Evolutionary conservation across 768 basidiomycete species (phyloP).

Genomic region (Amanita jacksonii): DNA sequence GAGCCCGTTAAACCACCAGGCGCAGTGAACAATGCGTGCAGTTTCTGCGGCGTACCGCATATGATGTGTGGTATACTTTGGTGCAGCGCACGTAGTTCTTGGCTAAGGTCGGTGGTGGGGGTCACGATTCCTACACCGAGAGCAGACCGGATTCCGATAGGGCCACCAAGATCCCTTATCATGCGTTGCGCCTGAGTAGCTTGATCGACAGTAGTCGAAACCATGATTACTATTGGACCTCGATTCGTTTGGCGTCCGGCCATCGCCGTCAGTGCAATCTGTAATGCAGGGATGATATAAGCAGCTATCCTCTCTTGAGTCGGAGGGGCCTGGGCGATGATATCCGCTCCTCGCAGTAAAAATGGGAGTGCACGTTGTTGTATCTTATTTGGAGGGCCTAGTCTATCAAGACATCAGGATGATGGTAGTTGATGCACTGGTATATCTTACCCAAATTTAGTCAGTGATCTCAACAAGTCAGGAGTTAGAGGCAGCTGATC

Average conservation of each 20-base stretch:
- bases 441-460: constrained; percentile 80
- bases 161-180: constrained; percentile 89
- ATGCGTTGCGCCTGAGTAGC: constrained; percentile 95
- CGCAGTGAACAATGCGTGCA: constrained; percentile 83
- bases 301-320: constrained; percentile 98
- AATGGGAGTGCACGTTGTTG: constrained; percentile 96
- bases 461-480: constrained; percentile 80
- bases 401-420: constrained; percentile 32
- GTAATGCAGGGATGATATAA: constrained; percentile 88
- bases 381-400: constrained; percentile 98
- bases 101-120: constrained; percentile 48
- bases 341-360: constrained; percentile 87
- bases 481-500: constrained; percentile 82
- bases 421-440: background rate
- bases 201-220: constrained; percentile 98
- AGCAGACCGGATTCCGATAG: constrained; percentile 86
- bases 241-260: constrained; percentile 42
- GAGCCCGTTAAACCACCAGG: constrained; percentile 69
- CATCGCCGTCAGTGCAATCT: constrained; percentile 65
- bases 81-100: constrained; percentile 76
- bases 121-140: constrained; percentile 77
- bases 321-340: constrained; percentile 97
- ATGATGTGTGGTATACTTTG: constrained; percentile 93
- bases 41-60: constrained; percentile 94
- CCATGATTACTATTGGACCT: constrained; percentile 85